These are phyloP conservation scores for Lecanoromycetidae sp. DNA, from an alignment of 2,329 filamentous ascomycete genomes.

Conservation along the genomic window DNA sequence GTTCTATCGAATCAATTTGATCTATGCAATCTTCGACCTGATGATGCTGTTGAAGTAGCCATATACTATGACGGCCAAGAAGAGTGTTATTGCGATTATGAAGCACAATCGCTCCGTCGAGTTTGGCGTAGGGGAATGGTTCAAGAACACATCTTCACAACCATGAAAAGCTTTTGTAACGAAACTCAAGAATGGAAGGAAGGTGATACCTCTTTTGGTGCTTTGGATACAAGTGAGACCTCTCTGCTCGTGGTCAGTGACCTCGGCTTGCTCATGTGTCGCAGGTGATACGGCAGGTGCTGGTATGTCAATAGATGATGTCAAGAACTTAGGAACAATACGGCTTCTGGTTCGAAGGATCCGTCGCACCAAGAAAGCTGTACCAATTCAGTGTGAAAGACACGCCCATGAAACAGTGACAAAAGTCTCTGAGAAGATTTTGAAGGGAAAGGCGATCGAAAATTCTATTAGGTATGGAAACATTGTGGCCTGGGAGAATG, in stretches of 20 bases:
- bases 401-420: background rate
- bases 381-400: background rate
- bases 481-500: background rate
- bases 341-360: background rate
- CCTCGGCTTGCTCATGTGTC: background rate
- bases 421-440: conserved; percentile 10
- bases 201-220: conserved; percentile 7
- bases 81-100: background rate
- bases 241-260: background rate
- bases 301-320: background rate
- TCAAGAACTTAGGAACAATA: conserved; percentile 6
- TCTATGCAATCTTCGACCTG: background rate
- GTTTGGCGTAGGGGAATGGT: conserved; percentile 10
- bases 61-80: background rate
- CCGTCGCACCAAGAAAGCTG: background rate
- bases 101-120: background rate
- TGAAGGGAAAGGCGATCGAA: conserved; percentile 15
- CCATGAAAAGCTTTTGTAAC: background rate
- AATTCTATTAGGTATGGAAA: conserved; percentile 10
- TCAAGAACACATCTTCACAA: conserved; percentile 4
- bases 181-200: background rate
- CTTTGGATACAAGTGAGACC: conserved; percentile 3
- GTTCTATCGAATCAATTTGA: background rate
- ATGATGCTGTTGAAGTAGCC: conserved; percentile 1
- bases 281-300: background rate